Evolutionary conservation across 2,329 filamentous ascomycete genomes (phyloP).

Genomic region (Dothidotthia symphoricarpi): DNA sequence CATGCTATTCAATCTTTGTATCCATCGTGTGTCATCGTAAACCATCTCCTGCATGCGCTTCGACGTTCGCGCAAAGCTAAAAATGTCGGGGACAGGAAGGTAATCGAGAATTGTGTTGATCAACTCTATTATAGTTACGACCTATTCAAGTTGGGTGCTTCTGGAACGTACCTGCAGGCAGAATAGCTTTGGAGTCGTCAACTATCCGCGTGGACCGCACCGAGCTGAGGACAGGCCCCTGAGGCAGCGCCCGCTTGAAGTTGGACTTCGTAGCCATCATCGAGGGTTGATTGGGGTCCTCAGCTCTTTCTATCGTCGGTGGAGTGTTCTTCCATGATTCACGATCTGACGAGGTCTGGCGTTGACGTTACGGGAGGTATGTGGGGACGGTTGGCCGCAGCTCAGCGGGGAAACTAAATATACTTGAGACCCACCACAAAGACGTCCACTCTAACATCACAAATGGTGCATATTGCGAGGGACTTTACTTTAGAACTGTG

Average conservation of each 20-base stretch:
- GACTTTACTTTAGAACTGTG: no score
- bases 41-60: slow-evolving; percentile 95
- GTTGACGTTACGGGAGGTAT: slow-evolving; percentile 3
- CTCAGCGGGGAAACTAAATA: background rate
- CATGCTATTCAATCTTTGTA: slow-evolving; percentile 80
- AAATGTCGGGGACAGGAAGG: slow-evolving; percentile 78
- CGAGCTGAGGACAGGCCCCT: slow-evolving; percentile 61
- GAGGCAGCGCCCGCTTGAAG: slow-evolving; percentile 47
- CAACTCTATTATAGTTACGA: slow-evolving; percentile 61
- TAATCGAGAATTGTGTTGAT: slow-evolving; percentile 86
- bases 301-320: background rate
- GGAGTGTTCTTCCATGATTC: slow-evolving; percentile 7
- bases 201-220: slow-evolving; percentile 79
- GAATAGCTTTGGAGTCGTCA: slow-evolving; percentile 69
- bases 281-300: slow-evolving; percentile 1
- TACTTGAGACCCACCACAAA: no score
- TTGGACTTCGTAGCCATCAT: slow-evolving; percentile 49
- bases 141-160: background rate
- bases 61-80: slow-evolving; percentile 80
- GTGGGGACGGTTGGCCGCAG: background rate
- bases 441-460: background rate
- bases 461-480: background rate
- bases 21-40: slow-evolving; percentile 96
- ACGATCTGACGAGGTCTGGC: slow-evolving; percentile 6
- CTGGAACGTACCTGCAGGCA: slow-evolving; percentile 70